Conservation (phyloP, 345 rosid genomes). For the Bruguiera gymnorhiza region DNA sequence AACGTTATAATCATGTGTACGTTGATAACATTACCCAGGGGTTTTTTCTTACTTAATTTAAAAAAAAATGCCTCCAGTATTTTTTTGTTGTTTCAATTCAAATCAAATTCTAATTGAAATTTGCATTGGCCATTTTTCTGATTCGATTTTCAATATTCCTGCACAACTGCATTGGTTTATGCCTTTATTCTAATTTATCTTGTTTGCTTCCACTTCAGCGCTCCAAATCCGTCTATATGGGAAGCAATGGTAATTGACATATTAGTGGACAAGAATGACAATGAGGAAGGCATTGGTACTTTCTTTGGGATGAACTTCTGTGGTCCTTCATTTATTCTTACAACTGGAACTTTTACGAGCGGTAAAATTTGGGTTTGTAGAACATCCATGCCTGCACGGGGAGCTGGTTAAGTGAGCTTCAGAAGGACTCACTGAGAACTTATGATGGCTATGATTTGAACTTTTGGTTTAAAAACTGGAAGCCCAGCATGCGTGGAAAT, state of each 20-base stretch:
- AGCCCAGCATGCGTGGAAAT: conserved; percentile 93
- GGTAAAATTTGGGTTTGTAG: conserved; percentile 97
- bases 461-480: conserved; percentile 86
- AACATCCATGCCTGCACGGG: conserved; percentile 90
- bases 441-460: conserved; percentile 84
- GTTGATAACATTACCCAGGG: too few relatives aligned
- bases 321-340: conserved; percentile 85
- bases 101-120: neutral
- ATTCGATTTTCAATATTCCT: neutral
- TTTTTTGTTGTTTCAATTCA: neutral
- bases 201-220: conserved; percentile 48
- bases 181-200: conserved; percentile 19
- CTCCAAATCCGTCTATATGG: conserved; percentile 75
- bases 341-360: conserved; percentile 98
- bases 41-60: neutral
- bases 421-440: conserved; percentile 87
- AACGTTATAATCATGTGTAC: too few relatives aligned
- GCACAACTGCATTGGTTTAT: neutral
- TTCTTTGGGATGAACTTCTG: conserved; percentile 93
- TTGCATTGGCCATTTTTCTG: neutral
- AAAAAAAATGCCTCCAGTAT: neutral
- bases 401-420: conserved; percentile 99
- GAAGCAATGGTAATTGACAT: conserved; percentile 97
- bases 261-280: conserved; percentile 82
- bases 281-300: conserved; percentile 79